Conservation (phyloP, 2,329 filamentous ascomycete genomes). For the Hortaea werneckii region DNA sequence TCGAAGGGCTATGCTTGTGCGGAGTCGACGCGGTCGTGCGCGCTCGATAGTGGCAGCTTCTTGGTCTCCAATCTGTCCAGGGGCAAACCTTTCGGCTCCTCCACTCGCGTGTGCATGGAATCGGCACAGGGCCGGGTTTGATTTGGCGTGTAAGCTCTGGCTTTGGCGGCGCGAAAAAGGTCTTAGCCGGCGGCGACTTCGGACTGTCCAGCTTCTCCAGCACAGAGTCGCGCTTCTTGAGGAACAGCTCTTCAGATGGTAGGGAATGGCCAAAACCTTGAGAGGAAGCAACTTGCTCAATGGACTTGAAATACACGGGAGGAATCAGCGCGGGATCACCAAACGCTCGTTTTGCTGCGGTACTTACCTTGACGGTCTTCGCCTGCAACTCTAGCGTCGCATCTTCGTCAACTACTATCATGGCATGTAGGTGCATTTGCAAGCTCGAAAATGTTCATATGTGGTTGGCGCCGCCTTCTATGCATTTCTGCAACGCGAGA, state of each 20-base stretch:
- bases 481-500: constrained; percentile 65
- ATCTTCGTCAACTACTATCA: constrained; percentile 77
- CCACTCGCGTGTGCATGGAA: constrained; percentile 25
- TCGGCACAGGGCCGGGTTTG: constrained; percentile 27
- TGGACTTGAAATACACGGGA: constrained; percentile 42
- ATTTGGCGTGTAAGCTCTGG: constrained; percentile 6
- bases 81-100: constrained; percentile 6
- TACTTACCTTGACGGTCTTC: constrained; percentile 30
- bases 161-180: constrained; percentile 14
- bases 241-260: constrained; percentile 21
- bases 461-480: constrained; percentile 75
- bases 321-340: constrained; percentile 14
- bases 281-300: constrained; percentile 36
- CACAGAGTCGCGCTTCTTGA: constrained; percentile 25
- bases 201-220: constrained; percentile 27
- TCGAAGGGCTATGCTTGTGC: no score
- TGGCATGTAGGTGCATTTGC: constrained; percentile 69
- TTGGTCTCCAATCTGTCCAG: constrained; percentile 19
- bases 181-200: constrained; percentile 12
- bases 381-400: constrained; percentile 39
- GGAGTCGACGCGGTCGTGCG: constrained; percentile 25
- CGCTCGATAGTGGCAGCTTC: constrained; percentile 20
- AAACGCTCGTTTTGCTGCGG: background rate
- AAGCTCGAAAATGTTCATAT: constrained; percentile 82
- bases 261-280: constrained; percentile 37